phyloP scores from a whole-genome alignment of 2,329 filamentous ascomycete species.

The Dothideomycetes sp. region DNA sequence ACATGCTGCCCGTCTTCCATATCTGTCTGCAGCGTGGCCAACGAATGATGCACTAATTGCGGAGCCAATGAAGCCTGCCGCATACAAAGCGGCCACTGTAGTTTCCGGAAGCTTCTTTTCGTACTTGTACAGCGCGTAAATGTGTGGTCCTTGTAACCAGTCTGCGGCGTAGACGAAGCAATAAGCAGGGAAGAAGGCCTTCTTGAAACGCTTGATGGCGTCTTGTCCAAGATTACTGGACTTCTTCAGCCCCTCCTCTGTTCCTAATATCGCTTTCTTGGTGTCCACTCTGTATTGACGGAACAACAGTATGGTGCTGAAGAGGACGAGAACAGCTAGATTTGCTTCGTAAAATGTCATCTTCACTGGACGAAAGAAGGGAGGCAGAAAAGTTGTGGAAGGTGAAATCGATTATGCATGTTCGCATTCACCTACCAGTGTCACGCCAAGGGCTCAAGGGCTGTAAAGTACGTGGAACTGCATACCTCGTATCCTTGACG shows the following conservation, averaged over 20 bases:
- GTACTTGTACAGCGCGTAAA: conserved; percentile 43
- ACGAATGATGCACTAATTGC: conserved; percentile 38
- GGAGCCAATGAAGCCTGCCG: conserved; percentile 38
- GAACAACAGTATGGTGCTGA: conserved; percentile 13
- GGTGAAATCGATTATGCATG: no score
- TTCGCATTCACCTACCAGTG: no score
- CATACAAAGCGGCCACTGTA: conserved; percentile 35
- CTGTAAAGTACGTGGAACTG: no score
- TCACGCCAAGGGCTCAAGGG: no score
- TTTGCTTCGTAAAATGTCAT: conserved; percentile 16
- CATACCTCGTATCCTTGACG: no score
- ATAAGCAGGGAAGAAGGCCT: conserved; percentile 33
- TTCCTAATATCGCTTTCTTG: conserved; percentile 5
- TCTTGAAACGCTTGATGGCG: conserved; percentile 25
- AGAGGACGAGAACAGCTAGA: conserved; percentile 12
- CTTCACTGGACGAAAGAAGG: no score
- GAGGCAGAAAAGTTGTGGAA: no score
- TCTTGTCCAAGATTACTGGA: conserved; percentile 18
- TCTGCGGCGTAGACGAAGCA: conserved; percentile 33
- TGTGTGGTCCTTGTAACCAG: conserved; percentile 40
- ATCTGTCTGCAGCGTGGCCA: conserved; percentile 38
- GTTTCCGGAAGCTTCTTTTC: conserved; percentile 36
- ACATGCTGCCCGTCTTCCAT: conserved; percentile 42
- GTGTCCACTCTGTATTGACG: conserved; percentile 10
- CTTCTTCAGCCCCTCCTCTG: conserved; percentile 15